A percentile compares a stretch with the other conserved stretches of the same genome.
Evolutionary conservation across 306 rosid genomes (phyloP).

Genomic region (Cucumis sativus): DNA sequence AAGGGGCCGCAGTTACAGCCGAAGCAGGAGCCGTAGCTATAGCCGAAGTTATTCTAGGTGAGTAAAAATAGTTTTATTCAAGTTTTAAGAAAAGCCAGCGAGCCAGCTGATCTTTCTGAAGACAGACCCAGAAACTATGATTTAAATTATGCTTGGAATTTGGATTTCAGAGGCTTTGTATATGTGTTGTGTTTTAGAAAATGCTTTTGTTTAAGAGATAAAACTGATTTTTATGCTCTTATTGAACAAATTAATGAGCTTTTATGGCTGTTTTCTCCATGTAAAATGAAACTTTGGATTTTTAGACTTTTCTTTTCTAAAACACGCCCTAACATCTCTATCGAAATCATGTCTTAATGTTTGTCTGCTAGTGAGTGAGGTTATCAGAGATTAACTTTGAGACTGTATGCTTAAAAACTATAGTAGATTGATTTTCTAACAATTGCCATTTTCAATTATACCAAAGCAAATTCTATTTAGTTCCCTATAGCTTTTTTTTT

Average conservation of each 20-base stretch:
- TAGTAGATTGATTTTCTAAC: no score
- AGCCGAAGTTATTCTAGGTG: slow-evolving; percentile 42
- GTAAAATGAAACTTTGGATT: not conserved
- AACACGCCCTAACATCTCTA: no score
- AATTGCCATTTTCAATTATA: no score
- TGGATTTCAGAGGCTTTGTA: not conserved
- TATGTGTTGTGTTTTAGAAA: not conserved
- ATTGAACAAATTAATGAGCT: not conserved
- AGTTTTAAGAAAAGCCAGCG: not conserved
- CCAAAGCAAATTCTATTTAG: no score
- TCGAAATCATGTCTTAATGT: no score
- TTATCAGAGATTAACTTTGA: no score
- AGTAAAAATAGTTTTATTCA: not conserved
- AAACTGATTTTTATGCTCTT: not conserved
- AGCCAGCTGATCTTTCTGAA: not conserved
- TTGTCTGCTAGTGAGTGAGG: no score
- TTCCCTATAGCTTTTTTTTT: no score
- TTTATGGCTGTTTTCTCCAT: not conserved
- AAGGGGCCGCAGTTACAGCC: slow-evolving; percentile 30
- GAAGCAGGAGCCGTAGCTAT: slow-evolving; percentile 32
- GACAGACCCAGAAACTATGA: not conserved
- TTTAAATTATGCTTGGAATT: not conserved
- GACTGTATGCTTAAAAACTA: no score
- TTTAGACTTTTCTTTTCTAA: no score
- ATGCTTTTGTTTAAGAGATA: not conserved